Base-by-base conservation (phyloP, 331 rosid species). In the Pyrus hybrid region DNA sequence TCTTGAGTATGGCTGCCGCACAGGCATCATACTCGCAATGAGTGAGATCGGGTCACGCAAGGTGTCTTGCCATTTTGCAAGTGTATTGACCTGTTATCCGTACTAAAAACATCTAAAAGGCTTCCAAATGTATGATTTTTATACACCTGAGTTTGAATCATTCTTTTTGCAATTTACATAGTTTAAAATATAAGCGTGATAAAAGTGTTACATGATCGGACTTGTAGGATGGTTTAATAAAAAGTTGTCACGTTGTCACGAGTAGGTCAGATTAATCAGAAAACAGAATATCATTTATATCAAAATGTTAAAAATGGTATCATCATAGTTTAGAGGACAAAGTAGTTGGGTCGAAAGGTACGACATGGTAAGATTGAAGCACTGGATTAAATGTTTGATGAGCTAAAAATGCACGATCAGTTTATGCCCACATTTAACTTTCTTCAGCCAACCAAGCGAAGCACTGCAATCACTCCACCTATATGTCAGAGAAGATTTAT, bases 341-440 rank as follows among this genome's bases (percentile, higher is more conserved):
- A 65, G 81, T 76, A 6, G 84, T 76, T 81, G 81, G 78, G 64
- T 71, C 66, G 23, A 43, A 69, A 62, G 30, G 7, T 18, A 37
- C 26, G 25, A 25, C 62, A 10, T 20, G 30, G 26, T 60, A 61
- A 26, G 64, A 20, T 76, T 13, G 64, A 58, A 63, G 33, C 71
- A 68, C 65, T 32, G 49, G 71, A 66, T 56, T 80, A 76, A 76
- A 80, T 70, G 70, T 49, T 22, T 11, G 23, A n/a, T 21, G 73
- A 26, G 62, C 64, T 11, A 54, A 23, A 26, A 25, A 25, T 13
- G 67, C 76, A 63, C 53, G 60, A n/a, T 26, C 49, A 14, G 6
- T 6, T n/a, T 56, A 67, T 6, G 7, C 63, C 62, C 58, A 43
- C 45, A 81, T 29, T 30, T 71, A 49, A 49, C 4, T 71, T 80